Evolutionary conservation across 2,329 filamentous ascomycete species (phyloP).

Genomic region (Fusarium vanettenii): DNA sequence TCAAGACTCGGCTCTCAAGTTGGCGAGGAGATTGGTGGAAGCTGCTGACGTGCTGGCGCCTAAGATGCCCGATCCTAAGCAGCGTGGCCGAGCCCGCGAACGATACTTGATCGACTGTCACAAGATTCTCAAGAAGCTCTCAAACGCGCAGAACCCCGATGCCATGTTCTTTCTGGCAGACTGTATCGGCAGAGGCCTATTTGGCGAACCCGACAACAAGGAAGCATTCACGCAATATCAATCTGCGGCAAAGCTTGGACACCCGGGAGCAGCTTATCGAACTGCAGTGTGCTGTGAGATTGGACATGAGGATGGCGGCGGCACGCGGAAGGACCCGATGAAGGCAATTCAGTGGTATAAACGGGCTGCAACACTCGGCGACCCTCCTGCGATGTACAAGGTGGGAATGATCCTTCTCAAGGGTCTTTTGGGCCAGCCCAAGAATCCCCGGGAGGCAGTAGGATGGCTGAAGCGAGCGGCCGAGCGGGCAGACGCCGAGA

Average conservation of each 20-base stretch:
- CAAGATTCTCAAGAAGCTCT: constrained; percentile 91
- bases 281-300: constrained; percentile 98
- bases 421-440: constrained; percentile 87
- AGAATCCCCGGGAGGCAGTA: constrained; percentile 86
- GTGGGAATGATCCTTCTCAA: constrained; percentile 96
- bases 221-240: constrained; percentile 96
- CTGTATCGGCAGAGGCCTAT: constrained; percentile 82
- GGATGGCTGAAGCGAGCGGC: constrained; percentile 94
- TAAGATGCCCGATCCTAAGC: constrained; percentile 73
- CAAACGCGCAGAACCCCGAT: constrained; percentile 77
- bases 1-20: constrained; percentile 74
- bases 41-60: constrained; percentile 81
- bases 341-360: constrained; percentile 99
- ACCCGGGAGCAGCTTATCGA: constrained; percentile 88
- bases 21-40: constrained; percentile 88
- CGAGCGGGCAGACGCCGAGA: constrained; percentile 86
- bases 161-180: constrained; percentile 97
- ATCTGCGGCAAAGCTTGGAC: constrained; percentile 89
- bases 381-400: constrained; percentile 97
- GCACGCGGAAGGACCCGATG: constrained; percentile 87
- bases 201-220: constrained; percentile 87
- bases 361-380: constrained; percentile 88
- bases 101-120: constrained; percentile 87
- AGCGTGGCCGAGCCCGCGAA: constrained; percentile 80
- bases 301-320: constrained; percentile 92